Percentiles rank a stretch among this genome's conserved stretches.
These are phyloP conservation scores for Penicillium sp. DNA, from an alignment of 2,329 filamentous ascomycete genomes.

Conservation along the genomic window DNA sequence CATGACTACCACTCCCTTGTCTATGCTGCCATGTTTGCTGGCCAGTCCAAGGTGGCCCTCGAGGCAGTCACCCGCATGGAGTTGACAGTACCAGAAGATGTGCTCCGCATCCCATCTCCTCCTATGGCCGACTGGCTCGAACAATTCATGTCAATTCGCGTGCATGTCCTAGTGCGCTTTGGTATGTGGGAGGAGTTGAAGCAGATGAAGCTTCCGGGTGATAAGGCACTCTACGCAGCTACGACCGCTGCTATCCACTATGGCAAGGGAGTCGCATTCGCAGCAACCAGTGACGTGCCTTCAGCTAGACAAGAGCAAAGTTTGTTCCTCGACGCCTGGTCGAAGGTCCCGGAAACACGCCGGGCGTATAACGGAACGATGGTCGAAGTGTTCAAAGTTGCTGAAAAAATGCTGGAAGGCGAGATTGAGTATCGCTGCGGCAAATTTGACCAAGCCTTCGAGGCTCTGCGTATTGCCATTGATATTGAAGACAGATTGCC, in stretches of 20 bases:
- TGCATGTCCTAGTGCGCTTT: constrained; percentile 72
- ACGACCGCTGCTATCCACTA: constrained; percentile 69
- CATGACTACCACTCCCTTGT: constrained; percentile 73
- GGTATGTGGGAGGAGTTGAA: constrained; percentile 69
- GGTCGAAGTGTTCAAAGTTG: constrained; percentile 64
- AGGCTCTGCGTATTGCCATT: constrained; percentile 58
- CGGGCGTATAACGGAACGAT: constrained; percentile 69
- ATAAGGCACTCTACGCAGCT: constrained; percentile 63
- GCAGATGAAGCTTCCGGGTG: constrained; percentile 56
- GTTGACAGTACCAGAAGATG: constrained; percentile 60
- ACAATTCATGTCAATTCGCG: constrained; percentile 64
- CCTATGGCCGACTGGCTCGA: constrained; percentile 81
- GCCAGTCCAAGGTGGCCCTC: constrained; percentile 62
- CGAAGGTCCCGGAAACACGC: constrained; percentile 58
- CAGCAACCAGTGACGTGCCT: constrained; percentile 56
- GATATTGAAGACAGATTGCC: constrained; percentile 62
- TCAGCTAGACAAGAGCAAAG: constrained; percentile 55
- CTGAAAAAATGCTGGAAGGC: constrained; percentile 66
- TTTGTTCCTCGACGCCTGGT: constrained; percentile 54
- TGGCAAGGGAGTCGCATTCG: constrained; percentile 65
- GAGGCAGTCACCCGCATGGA: constrained; percentile 63
- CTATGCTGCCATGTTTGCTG: constrained; percentile 75
- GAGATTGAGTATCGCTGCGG: constrained; percentile 69
- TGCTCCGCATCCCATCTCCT: constrained; percentile 66
- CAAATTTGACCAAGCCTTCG: constrained; percentile 61